phyloP scores from a whole-genome alignment of 129 eudicot species.

The Ambrosia artemisiifolia region DNA sequence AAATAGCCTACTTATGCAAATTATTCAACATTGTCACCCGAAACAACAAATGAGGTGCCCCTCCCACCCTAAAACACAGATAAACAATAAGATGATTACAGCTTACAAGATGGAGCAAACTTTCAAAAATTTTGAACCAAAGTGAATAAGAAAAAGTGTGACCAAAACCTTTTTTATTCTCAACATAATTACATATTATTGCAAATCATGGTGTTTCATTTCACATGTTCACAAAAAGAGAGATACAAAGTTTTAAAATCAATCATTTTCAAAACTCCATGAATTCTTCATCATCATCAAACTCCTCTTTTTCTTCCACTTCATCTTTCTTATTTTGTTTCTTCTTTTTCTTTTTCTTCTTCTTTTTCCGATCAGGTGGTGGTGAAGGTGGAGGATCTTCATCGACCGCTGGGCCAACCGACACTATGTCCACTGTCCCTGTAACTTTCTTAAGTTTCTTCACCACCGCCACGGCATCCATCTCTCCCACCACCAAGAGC shows the following conservation, averaged over 20 bases:
- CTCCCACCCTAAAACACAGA: too few relatives aligned
- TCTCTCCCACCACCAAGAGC: conserved; percentile 63
- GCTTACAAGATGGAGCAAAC: too few relatives aligned
- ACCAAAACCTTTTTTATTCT: not conserved
- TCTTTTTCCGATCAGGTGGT: conserved; percentile 29
- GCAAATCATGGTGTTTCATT: not conserved
- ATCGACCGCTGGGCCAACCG: conserved; percentile 66
- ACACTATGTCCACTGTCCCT: conserved; percentile 54
- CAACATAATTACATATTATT: not conserved
- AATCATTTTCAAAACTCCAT: not conserved
- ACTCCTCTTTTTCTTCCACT: not conserved
- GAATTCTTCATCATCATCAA: not conserved
- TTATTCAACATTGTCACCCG: too few relatives aligned
- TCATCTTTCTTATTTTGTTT: conserved; percentile 20
- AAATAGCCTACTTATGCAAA: too few relatives aligned
- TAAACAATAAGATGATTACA: too few relatives aligned
- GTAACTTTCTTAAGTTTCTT: conserved; percentile 60
- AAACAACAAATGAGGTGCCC: too few relatives aligned
- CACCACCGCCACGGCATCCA: conserved; percentile 66
- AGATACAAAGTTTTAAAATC: not conserved
- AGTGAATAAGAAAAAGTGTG: not conserved
- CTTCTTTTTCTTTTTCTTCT: conserved; percentile 21
- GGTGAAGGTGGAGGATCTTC: conserved; percentile 29
- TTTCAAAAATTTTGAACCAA: not conserved
- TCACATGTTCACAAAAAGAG: not conserved